A percentile compares a stretch with the other conserved stretches of the same genome.
These are phyloP conservation scores for Phytopythium boreale DNA, from an alignment of 352 stramenopile genomes.

Conservation along the genomic window DNA sequence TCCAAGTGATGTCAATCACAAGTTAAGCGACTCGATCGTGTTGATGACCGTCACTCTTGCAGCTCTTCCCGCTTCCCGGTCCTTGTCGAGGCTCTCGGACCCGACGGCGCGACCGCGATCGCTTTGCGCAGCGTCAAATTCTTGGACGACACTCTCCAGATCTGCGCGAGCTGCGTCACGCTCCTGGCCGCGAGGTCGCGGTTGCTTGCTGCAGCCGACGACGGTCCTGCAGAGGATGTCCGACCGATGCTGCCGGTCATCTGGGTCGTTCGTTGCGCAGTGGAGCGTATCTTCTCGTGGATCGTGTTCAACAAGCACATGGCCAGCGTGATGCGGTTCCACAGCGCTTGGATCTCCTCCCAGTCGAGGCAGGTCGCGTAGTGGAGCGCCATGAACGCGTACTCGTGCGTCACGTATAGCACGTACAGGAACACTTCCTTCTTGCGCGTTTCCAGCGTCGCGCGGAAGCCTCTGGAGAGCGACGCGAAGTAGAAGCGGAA, in stretches of 20 bases:
- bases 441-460: conserved; percentile 9
- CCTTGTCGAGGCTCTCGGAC: neutral
- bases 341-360: conserved; percentile 15
- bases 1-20: too few species aligned
- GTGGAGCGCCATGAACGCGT: conserved; percentile 11
- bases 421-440: conserved; percentile 15
- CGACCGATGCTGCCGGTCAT: neutral
- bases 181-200: neutral
- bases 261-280: neutral
- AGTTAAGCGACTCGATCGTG: too few species aligned
- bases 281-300: conserved; percentile 6
- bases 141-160: conserved; percentile 1
- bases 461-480: conserved; percentile 4
- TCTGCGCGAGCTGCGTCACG: neutral
- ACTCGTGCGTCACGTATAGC: conserved; percentile 14
- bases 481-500: conserved; percentile 25
- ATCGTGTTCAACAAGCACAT: conserved; percentile 11
- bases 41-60: neutral
- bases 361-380: conserved; percentile 13
- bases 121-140: neutral
- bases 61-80: neutral
- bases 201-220: neutral
- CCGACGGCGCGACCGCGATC: neutral
- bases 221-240: neutral
- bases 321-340: conserved; percentile 9